Conservation (phyloP, 129 eudicot genomes). For the Helianthus annuus region DNA sequence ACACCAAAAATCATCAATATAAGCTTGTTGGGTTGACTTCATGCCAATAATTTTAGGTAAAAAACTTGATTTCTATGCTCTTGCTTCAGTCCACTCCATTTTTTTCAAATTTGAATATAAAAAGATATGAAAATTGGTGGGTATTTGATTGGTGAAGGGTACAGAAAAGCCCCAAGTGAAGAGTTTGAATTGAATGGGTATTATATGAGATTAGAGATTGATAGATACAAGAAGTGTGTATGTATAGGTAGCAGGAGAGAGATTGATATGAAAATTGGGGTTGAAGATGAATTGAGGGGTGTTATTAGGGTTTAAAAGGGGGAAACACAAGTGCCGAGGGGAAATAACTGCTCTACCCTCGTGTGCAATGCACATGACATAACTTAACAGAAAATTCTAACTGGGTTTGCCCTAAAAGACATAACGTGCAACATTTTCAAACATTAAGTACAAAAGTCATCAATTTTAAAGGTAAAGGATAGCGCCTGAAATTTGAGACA, state of each 20-base stretch:
- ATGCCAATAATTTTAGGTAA: conserved; percentile 40
- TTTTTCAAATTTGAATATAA: background rate
- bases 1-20: conserved; percentile 61
- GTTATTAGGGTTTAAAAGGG: too few species aligned
- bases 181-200: conserved; percentile 17
- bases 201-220: conserved; percentile 14
- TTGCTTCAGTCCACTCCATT: conserved; percentile 81
- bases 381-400: too few species aligned
- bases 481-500: too few species aligned
- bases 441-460: too few species aligned
- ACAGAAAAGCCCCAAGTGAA: conserved; percentile 5
- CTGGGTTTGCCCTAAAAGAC: too few species aligned
- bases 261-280: too few species aligned
- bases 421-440: too few species aligned
- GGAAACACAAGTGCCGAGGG: too few species aligned
- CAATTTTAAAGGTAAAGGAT: too few species aligned
- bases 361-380: too few species aligned
- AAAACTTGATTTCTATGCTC: conserved; percentile 81
- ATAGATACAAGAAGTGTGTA: conserved; percentile 34
- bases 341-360: too few species aligned
- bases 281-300: conserved; percentile 27
- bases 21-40: conserved; percentile 51
- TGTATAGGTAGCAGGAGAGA: conserved; percentile 29
- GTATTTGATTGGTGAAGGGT: conserved; percentile 15
- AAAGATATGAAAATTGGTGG: background rate